These are phyloP conservation scores for Exutisphaerella laricina DNA, from an alignment of 2,329 filamentous ascomycete species.

Conservation along the genomic window DNA sequence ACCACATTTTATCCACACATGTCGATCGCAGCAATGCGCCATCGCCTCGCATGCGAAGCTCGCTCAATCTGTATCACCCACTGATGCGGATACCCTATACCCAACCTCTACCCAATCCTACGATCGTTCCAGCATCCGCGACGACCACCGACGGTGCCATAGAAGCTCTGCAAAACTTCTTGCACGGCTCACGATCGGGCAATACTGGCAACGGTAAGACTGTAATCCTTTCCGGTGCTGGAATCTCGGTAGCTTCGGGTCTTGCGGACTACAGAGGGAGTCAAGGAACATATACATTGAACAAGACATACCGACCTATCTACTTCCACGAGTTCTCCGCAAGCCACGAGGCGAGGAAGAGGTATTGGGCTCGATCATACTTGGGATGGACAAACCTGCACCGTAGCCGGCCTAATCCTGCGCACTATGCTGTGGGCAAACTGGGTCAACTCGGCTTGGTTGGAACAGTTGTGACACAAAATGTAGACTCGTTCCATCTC, in stretches of 20 bases:
- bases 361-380: conserved; percentile 95
- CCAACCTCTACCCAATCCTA: conserved; percentile 68
- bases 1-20: no score
- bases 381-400: conserved; percentile 82
- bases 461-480: conserved; percentile 80
- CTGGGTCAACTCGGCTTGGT: conserved; percentile 68
- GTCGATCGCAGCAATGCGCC: background rate
- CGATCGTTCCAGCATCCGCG: conserved; percentile 68
- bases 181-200: conserved; percentile 50
- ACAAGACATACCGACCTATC: conserved; percentile 76
- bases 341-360: conserved; percentile 76
- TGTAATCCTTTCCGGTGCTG: conserved; percentile 71
- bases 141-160: conserved; percentile 66
- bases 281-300: conserved; percentile 87
- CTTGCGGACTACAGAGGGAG: conserved; percentile 86
- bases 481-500: conserved; percentile 91
- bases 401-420: conserved; percentile 70
- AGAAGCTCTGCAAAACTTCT: conserved; percentile 69
- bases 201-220: conserved; percentile 51
- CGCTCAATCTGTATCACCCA: conserved; percentile 9
- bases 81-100: conserved; percentile 90
- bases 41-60: background rate
- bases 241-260: conserved; percentile 87
- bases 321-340: conserved; percentile 86
- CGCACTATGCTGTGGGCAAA: conserved; percentile 70